phyloP scores from a whole-genome alignment of 306 rosid species.

The barrel medic (Medicago truncatula) region DNA sequence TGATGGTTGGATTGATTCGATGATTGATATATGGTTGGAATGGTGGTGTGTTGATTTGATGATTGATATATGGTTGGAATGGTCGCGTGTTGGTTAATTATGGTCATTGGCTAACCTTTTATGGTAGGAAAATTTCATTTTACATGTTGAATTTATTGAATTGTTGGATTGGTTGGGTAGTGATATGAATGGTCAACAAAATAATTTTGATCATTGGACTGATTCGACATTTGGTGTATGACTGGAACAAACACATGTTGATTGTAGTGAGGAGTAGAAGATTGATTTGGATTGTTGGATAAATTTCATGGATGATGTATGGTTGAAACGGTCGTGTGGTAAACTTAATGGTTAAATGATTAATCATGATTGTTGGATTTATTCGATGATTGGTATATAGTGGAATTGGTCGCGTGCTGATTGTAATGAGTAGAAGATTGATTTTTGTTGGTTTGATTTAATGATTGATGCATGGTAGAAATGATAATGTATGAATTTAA shows the following conservation, averaged over 20 bases:
- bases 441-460: too few species aligned
- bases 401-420: neutral
- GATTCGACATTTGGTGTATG: too few species aligned
- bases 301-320: neutral
- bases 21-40: too few species aligned
- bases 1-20: neutral
- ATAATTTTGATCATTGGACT: too few species aligned
- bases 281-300: neutral
- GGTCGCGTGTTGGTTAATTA: neutral
- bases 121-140: neutral
- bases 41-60: too few species aligned
- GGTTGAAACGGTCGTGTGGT: neutral
- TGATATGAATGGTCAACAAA: too few species aligned
- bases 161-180: neutral
- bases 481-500: too few species aligned
- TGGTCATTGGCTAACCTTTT: neutral
- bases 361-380: neutral
- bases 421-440: neutral
- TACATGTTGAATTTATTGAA: neutral
- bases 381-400: neutral
- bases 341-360: neutral
- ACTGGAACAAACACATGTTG: too few species aligned
- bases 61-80: too few species aligned
- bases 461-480: neutral
- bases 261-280: too few species aligned